These are phyloP conservation scores for Alnus glutinosa DNA, from an alignment of 306 rosid species.

Conservation along the genomic window DNA sequence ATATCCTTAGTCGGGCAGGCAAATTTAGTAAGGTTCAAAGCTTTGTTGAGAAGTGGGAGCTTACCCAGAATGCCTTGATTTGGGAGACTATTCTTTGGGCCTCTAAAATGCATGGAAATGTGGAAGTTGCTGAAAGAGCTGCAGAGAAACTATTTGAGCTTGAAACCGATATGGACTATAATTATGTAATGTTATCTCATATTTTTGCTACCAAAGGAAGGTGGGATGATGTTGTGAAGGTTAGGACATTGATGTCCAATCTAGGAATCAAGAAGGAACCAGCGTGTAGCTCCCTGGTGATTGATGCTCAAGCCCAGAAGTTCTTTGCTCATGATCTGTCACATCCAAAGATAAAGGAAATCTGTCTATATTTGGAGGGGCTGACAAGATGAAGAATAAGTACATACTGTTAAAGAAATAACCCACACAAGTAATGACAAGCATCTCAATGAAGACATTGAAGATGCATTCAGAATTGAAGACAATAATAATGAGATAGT, in stretches of 20 bases:
- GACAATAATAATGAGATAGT: no score
- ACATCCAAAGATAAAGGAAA: conserved; percentile 30
- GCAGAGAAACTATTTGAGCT: conserved; percentile 35
- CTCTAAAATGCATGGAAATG: conserved; percentile 34
- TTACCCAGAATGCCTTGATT: conserved; percentile 28
- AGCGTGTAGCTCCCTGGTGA: conserved; percentile 44
- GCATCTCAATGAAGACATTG: no score
- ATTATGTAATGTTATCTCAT: conserved; percentile 37
- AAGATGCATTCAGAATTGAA: no score
- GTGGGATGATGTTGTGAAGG: conserved; percentile 34
- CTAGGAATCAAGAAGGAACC: conserved; percentile 43
- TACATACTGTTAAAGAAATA: no score
- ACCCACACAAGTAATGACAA: no score
- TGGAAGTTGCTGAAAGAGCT: conserved; percentile 35
- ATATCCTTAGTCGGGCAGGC: conserved; percentile 41
- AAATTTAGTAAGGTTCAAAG: conserved; percentile 36
- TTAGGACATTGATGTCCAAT: conserved; percentile 36
- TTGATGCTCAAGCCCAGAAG: conserved; percentile 26
- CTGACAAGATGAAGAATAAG: no score
- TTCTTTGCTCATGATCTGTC: conserved; percentile 27
- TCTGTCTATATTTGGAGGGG: conserved; percentile 33
- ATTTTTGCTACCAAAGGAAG: conserved; percentile 39
- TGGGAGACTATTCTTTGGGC: conserved; percentile 43
- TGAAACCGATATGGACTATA: conserved; percentile 33
- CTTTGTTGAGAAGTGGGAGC: conserved; percentile 38